These are phyloP conservation scores for Pelargonium nanum DNA, from an alignment of 345 rosid genomes.

Conservation along the genomic window DNA sequence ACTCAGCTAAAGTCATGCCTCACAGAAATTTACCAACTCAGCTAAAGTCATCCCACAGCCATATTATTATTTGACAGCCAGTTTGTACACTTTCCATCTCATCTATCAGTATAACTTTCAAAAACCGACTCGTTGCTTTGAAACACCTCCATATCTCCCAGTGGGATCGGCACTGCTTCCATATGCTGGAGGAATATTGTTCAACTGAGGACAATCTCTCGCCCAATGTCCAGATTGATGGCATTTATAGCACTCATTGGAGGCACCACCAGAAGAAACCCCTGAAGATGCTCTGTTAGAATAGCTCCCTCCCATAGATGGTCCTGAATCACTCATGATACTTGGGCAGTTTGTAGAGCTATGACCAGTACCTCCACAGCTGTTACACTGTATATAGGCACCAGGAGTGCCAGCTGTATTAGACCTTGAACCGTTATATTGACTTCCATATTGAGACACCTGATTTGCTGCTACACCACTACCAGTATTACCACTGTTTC, in stretches of 20 bases:
- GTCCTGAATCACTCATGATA: constrained; percentile 41
- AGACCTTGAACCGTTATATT: constrained; percentile 23
- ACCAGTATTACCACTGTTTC: constrained; percentile 4
- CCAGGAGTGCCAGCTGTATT: constrained; percentile 13
- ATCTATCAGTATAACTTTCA: no score
- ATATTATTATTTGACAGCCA: no score
- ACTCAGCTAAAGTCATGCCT: no score
- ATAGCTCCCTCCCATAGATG: constrained; percentile 24
- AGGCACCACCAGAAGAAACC: constrained; percentile 3
- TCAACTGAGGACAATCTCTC: constrained; percentile 43
- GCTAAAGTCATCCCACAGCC: no score
- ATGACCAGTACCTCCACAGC: constrained; percentile 65
- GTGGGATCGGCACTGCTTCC: constrained; percentile 26
- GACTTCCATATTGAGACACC: constrained; percentile 39
- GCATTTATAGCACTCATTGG: constrained; percentile 46
- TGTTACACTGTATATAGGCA: constrained; percentile 25
- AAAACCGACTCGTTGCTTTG: background rate
- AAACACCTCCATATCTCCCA: constrained; percentile 30
- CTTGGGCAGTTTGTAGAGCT: constrained; percentile 57
- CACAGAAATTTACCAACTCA: no score
- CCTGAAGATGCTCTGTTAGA: constrained; percentile 23
- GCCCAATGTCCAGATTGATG: constrained; percentile 63
- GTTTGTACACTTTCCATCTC: no score
- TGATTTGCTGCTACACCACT: constrained; percentile 28
- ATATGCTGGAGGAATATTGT: constrained; percentile 28